Evolutionary conservation across 1,284 basidiomycete genomes (phyloP), one percentile per base, ranked within the genome.

Genomic region (Irpex rosettiformis): DNA sequence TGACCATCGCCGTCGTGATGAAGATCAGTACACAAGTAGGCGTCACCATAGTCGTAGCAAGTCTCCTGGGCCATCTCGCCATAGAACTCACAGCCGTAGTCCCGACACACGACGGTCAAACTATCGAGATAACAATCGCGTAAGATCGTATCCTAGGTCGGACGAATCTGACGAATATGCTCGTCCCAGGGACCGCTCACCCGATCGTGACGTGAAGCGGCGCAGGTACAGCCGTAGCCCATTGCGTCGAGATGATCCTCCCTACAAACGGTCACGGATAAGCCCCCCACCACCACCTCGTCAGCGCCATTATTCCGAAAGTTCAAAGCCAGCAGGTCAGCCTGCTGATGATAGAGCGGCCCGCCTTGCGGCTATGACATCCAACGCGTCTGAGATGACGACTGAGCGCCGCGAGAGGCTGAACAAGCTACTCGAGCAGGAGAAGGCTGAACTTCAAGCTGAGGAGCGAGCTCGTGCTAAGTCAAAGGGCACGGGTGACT

Each of bases 321-420:
- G 65, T 52, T 64, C 64, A 58, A 55, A 64, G 54, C 64, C 68
- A 58, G 56, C 67, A 25, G 65, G 66, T 53, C 62, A 67, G 21
- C 10, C 48, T 43, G 71, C 69, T 3, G 80, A 84, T 1, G 86
- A 89, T 56, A 89, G 94, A 29, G 87, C 87, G 2, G 90, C 91
- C 22, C 86, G 89, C 29, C 79, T 98, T 18, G 94, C 92, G 0
- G 90, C 92, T 8, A 97, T 98, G 95, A 76, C 86, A 25, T 72
- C 81, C 1, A 84, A 89, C 62, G 95, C 95, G 1, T 72, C 77
- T 25, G 70, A 74, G 16, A 79, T 94, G 77, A 79, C 81, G 40
- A 68, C 70, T 1, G 86, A 92, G 57, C 83, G 93, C n/a, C 82
- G 86, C 62, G 81, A 85, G 63, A 83, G 88, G 42, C 74, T 93